A percentile compares a stretch with the other conserved stretches of the same genome.
phyloP scores from a whole-genome alignment of 352 stramenopile genomes.

The Phytophthora uliginosa region DNA sequence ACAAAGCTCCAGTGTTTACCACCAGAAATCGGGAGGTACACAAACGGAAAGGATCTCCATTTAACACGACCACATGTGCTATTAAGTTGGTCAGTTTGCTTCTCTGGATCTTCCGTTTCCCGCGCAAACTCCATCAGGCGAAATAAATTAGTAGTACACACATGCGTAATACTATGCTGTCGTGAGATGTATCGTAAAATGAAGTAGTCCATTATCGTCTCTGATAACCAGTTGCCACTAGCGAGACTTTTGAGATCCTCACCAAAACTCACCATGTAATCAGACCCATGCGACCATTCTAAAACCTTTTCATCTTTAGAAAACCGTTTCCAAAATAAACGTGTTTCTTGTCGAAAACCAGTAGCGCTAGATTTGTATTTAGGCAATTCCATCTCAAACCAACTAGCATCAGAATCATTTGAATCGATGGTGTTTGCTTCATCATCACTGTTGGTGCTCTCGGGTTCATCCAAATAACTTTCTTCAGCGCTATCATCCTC shows the following conservation, averaged over 20 bases:
- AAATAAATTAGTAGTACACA: background rate
- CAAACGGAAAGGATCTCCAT: background rate
- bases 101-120: background rate
- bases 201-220: background rate
- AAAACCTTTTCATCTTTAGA: background rate
- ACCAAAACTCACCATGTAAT: background rate
- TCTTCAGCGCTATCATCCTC: too few species aligned
- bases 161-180: background rate
- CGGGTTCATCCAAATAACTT: too few species aligned
- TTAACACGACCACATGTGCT: background rate
- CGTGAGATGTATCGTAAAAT: background rate
- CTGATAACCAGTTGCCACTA: background rate
- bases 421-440: background rate
- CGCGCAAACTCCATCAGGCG: background rate
- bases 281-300: background rate
- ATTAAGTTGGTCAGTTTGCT: background rate
- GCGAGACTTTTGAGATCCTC: background rate
- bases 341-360: background rate
- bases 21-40: background rate
- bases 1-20: background rate
- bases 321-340: background rate
- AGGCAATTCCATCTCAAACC: background rate
- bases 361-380: background rate
- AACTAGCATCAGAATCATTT: background rate
- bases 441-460: background rate